Percentiles rank a stretch among this genome's conserved stretches.
These are phyloP conservation scores for Gracilaria caudata DNA, from an alignment of 23 red algal species.

Conservation along the genomic window DNA sequence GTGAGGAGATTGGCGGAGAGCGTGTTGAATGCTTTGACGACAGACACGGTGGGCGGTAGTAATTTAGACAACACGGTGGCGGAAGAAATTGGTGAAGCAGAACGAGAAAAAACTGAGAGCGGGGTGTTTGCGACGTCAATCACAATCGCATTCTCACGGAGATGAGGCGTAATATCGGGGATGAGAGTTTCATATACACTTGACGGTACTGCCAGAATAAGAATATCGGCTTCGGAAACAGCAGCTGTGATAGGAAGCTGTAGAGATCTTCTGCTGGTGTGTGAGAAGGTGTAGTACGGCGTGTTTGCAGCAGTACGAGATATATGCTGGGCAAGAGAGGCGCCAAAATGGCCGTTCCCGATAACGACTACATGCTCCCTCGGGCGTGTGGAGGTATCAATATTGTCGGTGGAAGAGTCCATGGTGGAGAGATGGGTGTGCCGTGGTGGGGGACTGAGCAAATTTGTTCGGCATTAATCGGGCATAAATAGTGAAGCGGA, in stretches of 20 bases:
- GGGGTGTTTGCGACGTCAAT: constrained; percentile 62
- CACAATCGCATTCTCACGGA: constrained; percentile 9
- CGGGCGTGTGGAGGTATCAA: not conserved
- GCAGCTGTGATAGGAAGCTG: not conserved
- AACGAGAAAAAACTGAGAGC: not conserved
- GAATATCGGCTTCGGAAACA: constrained; percentile 17
- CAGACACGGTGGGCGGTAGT: constrained; percentile 21
- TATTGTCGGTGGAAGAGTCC: not conserved
- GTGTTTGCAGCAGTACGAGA: not conserved
- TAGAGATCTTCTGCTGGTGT: not conserved
- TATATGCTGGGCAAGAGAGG: constrained; percentile 8
- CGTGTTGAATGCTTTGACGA: constrained; percentile 83
- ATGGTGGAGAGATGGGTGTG: not conserved
- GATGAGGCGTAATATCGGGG: not conserved
- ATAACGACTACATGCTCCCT: constrained; percentile 6
- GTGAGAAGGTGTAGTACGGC: not conserved
- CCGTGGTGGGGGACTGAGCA: too few species aligned
- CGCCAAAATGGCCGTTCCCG: constrained; percentile 11
- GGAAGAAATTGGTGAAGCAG: not conserved
- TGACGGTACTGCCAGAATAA: constrained; percentile 65
- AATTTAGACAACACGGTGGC: not conserved
- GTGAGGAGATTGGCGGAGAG: constrained; percentile 48
- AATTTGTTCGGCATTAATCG: too few species aligned
- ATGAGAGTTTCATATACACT: not conserved
- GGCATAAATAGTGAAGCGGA: too few species aligned